A percentile compares a stretch with the other conserved stretches of the same genome.
Evolutionary conservation across 2,329 filamentous ascomycete genomes (phyloP).

Genomic region (Scolecobasidium constrictum): DNA sequence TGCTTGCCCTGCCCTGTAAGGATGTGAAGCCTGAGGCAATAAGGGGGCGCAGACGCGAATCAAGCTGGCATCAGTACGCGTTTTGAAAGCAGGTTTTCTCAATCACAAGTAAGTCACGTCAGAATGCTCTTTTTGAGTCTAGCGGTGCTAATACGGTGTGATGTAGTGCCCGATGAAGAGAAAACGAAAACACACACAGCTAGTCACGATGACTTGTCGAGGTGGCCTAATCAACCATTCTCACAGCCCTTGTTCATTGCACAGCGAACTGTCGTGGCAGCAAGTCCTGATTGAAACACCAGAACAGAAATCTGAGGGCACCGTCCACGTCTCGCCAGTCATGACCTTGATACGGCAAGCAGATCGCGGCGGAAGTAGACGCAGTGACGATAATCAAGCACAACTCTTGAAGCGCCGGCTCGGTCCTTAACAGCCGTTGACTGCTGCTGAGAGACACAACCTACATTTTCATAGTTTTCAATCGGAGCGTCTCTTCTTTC

Average conservation of each 20-base stretch:
- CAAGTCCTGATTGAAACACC: background rate
- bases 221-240: background rate
- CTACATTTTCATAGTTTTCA: background rate
- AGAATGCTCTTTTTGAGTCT: no score
- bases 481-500: background rate
- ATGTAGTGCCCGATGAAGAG: background rate
- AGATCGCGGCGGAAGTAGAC: background rate
- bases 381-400: background rate
- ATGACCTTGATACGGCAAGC: no score
- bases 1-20: no score
- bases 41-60: no score
- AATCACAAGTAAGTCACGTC: no score
- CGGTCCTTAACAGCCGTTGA: background rate
- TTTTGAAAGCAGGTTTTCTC: no score
- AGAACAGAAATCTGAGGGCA: background rate
- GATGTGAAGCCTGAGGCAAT: no score
- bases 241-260: background rate
- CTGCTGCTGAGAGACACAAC: background rate
- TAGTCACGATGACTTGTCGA: background rate
- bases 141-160: no score
- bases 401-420: background rate
- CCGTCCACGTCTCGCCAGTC: no score
- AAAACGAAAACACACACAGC: background rate
- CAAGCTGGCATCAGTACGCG: no score
- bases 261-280: background rate